These are phyloP conservation scores for Thermoascus crustaceus DNA, from an alignment of 2,329 filamentous ascomycete genomes.

Conservation along the genomic window DNA sequence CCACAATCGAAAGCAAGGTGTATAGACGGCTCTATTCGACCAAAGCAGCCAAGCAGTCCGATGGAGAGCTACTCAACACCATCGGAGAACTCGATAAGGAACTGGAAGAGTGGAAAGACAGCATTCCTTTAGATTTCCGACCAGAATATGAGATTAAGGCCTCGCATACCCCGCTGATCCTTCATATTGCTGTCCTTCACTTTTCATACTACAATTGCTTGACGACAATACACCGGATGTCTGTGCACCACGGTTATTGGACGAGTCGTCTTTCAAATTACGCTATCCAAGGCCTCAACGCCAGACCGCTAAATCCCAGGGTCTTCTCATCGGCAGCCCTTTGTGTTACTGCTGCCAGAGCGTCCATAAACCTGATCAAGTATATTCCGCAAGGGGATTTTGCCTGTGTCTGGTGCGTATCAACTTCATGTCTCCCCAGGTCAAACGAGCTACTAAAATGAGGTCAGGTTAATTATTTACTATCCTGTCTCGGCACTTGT, in stretches of 20 bases:
- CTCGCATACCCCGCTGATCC: constrained; percentile 81
- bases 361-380: constrained; percentile 87
- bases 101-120: constrained; percentile 93
- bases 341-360: constrained; percentile 84
- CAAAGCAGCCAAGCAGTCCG: constrained; percentile 81
- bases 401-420: constrained; percentile 79
- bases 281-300: constrained; percentile 88
- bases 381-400: constrained; percentile 95
- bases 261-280: constrained; percentile 90
- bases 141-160: constrained; percentile 95
- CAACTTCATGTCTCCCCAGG: background rate
- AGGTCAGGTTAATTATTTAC: constrained; percentile 71
- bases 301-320: constrained; percentile 79
- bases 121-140: constrained; percentile 90
- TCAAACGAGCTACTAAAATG: constrained; percentile 11
- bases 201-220: constrained; percentile 97
- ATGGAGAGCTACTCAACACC: constrained; percentile 86
- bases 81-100: constrained; percentile 89
- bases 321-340: constrained; percentile 90
- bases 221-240: constrained; percentile 97
- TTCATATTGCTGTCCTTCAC: constrained; percentile 89
- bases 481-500: constrained; percentile 94
- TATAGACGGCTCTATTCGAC: constrained; percentile 92
- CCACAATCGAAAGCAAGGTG: constrained; percentile 84
- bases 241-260: constrained; percentile 96